These are phyloP conservation scores for Fusarium sp. DNA, from an alignment of 2,329 filamentous ascomycete species.

Conservation along the genomic window DNA sequence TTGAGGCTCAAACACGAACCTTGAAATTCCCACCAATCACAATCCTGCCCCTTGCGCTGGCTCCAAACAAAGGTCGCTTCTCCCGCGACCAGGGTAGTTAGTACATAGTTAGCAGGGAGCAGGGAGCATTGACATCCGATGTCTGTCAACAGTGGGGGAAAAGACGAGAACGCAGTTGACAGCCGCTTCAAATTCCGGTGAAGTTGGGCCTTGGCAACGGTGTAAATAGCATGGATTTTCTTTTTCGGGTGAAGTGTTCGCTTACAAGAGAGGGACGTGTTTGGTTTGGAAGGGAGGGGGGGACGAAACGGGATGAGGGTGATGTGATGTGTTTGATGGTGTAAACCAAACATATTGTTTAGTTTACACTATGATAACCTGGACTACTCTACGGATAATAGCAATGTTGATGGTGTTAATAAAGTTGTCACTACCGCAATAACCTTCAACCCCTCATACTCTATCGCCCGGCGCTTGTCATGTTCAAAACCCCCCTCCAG, in stretches of 20 bases:
- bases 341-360: conserved; percentile 10
- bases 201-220: conserved; percentile 42
- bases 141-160: background rate
- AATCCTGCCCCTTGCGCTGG: conserved; percentile 45
- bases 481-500: conserved; percentile 2
- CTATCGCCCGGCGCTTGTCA: conserved; percentile 33
- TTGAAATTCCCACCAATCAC: conserved; percentile 47
- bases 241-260: background rate
- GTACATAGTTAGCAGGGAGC: too few species aligned
- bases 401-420: background rate
- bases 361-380: background rate
- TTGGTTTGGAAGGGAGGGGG: conserved; percentile 4
- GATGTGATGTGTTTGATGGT: conserved; percentile 10
- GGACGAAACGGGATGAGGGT: conserved; percentile 26
- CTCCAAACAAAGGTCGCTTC: conserved; percentile 37
- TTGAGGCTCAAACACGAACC: conserved; percentile 48
- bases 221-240: conserved; percentile 14
- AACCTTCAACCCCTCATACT: background rate
- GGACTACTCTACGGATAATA: too few species aligned
- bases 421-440: background rate
- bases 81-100: conserved; percentile 13
- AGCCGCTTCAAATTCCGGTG: conserved; percentile 49
- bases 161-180: conserved; percentile 13
- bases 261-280: conserved; percentile 1
- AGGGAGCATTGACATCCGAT: too few species aligned